Base-by-base conservation (phyloP, 176 grass and related monocot genomes). In the Avena insularis region DNA sequence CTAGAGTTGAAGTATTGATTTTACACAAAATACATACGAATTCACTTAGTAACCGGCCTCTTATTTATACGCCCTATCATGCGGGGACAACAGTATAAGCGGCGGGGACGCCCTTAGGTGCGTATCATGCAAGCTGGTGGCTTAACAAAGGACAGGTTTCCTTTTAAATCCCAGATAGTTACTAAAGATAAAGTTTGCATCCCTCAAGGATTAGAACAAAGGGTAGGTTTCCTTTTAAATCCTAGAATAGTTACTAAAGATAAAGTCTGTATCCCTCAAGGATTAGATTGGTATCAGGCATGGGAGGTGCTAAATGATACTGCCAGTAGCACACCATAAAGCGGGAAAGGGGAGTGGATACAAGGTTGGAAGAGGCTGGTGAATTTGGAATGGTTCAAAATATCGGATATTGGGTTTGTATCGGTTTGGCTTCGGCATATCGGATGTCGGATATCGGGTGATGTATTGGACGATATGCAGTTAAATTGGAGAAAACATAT, bases 11-110 rank as follows among this genome's bases (percentile, higher is more conserved):
- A 61, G 53, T 14, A 71, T 88, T 87, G 9, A 36, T 43, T 1
- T 40, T 73, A 73, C 58, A 46, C 75, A 29, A 40, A 84, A 54
- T 40, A 17, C 29, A 78, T 56, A 60, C 61, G 48, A 78, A 70
- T 70, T 85, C 29, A 53, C 2, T 62, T 72, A 51, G 57, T 59
- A 64, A 36, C 11, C 11, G 13, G 38, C 23, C 55, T 84, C 46
- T 35, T 9, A 53, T 62, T 5, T 75, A 62, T 66, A 74, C 19
- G 17, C 43, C 23, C 65, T 17, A 45, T 73, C 23, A 49, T 46
- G 12, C 15, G 71, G n/a, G 68, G 45, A 12, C n/a, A 74, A 17
- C 20, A 38, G 66, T 69, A 49, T 73, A 73, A 49, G 71, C 0
- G n/a, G 19, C 20, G 20, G 40, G 20, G 38, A 16, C 4, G 3